Evolutionary conservation across 208 protist genomes (phyloP).

Genomic region (Crithidia fasciculata): DNA sequence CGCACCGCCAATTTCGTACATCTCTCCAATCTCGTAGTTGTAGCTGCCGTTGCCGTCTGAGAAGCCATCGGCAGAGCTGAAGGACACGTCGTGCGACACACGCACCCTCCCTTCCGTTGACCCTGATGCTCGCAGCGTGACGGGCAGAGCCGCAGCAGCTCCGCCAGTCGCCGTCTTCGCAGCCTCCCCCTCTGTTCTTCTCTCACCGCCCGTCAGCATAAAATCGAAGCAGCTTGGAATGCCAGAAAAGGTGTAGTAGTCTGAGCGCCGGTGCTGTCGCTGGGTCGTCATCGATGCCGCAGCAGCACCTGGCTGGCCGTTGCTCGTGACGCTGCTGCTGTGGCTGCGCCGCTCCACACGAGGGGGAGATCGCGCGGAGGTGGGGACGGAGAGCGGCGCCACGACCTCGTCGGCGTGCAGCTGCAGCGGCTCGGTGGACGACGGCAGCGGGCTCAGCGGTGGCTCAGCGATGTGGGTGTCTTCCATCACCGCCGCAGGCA

Average conservation of each 20-base stretch:
- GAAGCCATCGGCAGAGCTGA: not conserved
- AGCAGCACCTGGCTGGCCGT: not conserved
- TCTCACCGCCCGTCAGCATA: not conserved
- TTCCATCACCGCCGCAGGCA: not conserved
- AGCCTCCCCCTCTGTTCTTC: no score
- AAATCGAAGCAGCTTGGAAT: slow-evolving; percentile 7
- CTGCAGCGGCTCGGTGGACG: not conserved
- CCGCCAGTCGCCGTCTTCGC: no score
- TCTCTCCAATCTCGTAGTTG: not conserved
- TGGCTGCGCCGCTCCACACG: not conserved
- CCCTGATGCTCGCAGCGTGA: no score
- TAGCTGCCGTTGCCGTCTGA: not conserved
- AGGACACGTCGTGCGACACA: not conserved
- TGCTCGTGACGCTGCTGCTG: not conserved
- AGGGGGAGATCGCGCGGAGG: not conserved
- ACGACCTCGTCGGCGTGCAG: not conserved
- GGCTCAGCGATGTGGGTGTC: not conserved
- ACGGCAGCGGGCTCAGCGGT: slow-evolving; percentile 5
- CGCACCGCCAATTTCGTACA: not conserved
- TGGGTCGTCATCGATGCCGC: not conserved
- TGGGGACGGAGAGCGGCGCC: not conserved
- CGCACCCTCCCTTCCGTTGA: not conserved
- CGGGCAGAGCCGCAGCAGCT: no score
- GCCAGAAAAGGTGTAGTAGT: not conserved
- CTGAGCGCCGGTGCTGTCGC: not conserved